Evolutionary conservation across 2,329 filamentous ascomycete genomes (phyloP).

Genomic region (Cladophialophora immunda): DNA sequence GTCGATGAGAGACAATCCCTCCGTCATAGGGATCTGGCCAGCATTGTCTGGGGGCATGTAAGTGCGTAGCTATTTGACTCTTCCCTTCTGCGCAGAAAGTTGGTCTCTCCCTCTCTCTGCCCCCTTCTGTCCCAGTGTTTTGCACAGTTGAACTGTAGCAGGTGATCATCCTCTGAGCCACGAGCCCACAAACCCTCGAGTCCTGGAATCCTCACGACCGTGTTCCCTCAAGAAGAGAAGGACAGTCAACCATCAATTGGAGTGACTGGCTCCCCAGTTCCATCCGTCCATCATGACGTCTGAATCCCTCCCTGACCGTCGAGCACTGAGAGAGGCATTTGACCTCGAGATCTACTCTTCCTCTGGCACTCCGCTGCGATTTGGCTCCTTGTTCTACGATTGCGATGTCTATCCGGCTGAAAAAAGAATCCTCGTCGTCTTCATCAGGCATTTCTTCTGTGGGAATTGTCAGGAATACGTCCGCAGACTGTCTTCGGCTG

Average conservation of each 20-base stretch:
- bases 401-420: constrained; percentile 35
- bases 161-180: constrained; percentile 2
- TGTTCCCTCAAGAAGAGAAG: background rate
- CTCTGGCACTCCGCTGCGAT: constrained; percentile 27
- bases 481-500: constrained; percentile 60
- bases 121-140: background rate
- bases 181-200: background rate
- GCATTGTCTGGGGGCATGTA: background rate
- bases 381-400: constrained; percentile 34
- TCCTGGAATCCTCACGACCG: background rate
- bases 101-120: too few relatives aligned
- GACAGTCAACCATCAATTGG: background rate
- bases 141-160: background rate
- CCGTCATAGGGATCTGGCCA: background rate
- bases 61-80: constrained; percentile 1
- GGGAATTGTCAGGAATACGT: constrained; percentile 83
- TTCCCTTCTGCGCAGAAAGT: background rate
- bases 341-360: constrained; percentile 35
- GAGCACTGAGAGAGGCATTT: constrained; percentile 32
- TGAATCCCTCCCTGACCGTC: constrained; percentile 22
- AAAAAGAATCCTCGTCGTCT: constrained; percentile 72
- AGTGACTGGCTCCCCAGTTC: background rate
- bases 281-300: constrained; percentile 17
- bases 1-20: background rate
- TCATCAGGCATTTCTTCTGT: constrained; percentile 83